phyloP scores from a whole-genome alignment of 2,329 filamentous ascomycete genomes.

The Fusarium continuum region DNA sequence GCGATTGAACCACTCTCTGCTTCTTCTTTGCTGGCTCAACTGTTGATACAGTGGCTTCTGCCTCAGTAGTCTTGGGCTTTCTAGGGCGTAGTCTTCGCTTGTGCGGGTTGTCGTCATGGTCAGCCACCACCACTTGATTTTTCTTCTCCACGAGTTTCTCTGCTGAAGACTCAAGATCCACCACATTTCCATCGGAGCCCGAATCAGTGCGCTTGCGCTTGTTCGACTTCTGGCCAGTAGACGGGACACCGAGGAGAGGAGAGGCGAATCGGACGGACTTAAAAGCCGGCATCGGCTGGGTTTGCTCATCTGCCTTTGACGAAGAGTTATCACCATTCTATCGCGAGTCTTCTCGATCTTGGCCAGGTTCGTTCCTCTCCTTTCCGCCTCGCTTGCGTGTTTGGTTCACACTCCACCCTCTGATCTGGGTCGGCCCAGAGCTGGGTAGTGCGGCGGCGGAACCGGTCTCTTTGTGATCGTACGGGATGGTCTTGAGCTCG shows the following conservation, averaged over 20 bases:
- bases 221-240: constrained; percentile 22
- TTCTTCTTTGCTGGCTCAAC: constrained; percentile 21
- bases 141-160: neutral
- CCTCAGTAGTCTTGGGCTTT: constrained; percentile 25
- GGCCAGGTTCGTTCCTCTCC: constrained; percentile 47
- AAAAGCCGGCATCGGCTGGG: constrained; percentile 17
- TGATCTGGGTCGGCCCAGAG: constrained; percentile 64
- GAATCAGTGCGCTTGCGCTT: constrained; percentile 7
- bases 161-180: neutral
- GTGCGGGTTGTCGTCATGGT: constrained; percentile 19
- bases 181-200: neutral
- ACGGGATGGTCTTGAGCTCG: constrained; percentile 67
- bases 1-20: constrained; percentile 1
- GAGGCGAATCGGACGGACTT: constrained; percentile 41
- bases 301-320: constrained; percentile 31
- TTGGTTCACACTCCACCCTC: constrained; percentile 64
- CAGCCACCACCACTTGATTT: neutral
- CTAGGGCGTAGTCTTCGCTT: constrained; percentile 38
- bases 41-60: constrained; percentile 6
- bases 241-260: constrained; percentile 33
- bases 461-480: constrained; percentile 67
- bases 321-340: constrained; percentile 47
- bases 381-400: constrained; percentile 51
- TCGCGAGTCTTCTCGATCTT: constrained; percentile 52
- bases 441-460: constrained; percentile 64